Percentiles rank a stretch among this genome's conserved stretches.
These are phyloP conservation scores for Auriscalpium microsporum DNA, from an alignment of 768 basidiomycete species.

Conservation along the genomic window DNA sequence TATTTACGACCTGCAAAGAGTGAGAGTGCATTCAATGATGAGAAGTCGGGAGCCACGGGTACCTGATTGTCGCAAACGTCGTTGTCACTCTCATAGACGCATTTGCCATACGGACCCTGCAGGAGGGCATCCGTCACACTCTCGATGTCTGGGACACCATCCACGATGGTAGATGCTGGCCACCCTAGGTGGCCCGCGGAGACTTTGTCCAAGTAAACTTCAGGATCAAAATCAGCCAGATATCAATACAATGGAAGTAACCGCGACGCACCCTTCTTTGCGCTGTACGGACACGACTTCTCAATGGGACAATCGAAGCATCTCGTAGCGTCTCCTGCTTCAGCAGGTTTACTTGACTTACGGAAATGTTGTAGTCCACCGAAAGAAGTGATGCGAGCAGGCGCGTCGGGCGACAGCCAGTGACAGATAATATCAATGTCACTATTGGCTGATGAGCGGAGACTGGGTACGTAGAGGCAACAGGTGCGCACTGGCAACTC, in stretches of 20 bases:
- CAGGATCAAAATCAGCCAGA: constrained; percentile 2
- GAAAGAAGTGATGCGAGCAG: constrained; percentile 72
- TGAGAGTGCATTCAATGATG: not conserved
- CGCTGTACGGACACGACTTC: constrained; percentile 73
- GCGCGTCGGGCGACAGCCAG: constrained; percentile 60
- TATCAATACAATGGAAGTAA: not conserved
- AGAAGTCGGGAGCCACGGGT: not conserved
- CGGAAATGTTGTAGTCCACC: constrained; percentile 81
- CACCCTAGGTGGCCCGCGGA: constrained; percentile 44
- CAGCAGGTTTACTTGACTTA: constrained; percentile 58
- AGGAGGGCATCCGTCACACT: constrained; percentile 69
- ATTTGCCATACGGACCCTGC: constrained; percentile 65
- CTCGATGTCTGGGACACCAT: constrained; percentile 82
- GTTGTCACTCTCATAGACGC: constrained; percentile 79
- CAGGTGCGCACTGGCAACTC: constrained; percentile 66
- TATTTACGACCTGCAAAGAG: constrained; percentile 60
- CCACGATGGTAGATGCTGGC: constrained; percentile 64
- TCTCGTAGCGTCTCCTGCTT: constrained; percentile 58
- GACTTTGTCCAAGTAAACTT: constrained; percentile 81
- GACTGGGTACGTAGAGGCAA: not conserved
- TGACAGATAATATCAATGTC: constrained; percentile 81
- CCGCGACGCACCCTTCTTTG: constrained; percentile 57
- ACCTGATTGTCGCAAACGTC: constrained; percentile 86
- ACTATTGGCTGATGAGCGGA: constrained; percentile 29
- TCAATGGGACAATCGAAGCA: constrained; percentile 74